phyloP scores from a whole-genome alignment of 2,329 filamentous ascomycete species.

The Sporothrix schenckii region DNA sequence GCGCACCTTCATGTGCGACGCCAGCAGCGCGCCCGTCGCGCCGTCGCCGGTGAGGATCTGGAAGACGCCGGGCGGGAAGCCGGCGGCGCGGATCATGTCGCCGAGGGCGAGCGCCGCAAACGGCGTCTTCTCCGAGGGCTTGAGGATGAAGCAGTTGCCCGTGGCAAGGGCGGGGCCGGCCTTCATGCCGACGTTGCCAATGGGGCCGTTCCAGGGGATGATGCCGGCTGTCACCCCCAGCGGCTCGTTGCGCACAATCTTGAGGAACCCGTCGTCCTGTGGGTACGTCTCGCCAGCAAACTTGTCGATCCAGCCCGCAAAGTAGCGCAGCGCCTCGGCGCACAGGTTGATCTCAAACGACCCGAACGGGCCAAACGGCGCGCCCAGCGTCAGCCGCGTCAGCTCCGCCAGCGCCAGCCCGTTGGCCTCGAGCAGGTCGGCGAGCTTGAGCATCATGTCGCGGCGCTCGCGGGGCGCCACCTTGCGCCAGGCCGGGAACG shows the following conservation, averaged over 20 bases:
- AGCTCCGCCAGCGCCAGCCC: slow-evolving; percentile 45
- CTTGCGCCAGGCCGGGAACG: slow-evolving; percentile 75
- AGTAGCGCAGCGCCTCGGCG: slow-evolving; percentile 58
- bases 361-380: slow-evolving; percentile 47
- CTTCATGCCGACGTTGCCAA: slow-evolving; percentile 46
- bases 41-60: slow-evolving; percentile 49
- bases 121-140: slow-evolving; percentile 50
- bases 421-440: slow-evolving; percentile 48
- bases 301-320: slow-evolving; percentile 48
- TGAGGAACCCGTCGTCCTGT: slow-evolving; percentile 52
- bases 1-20: slow-evolving; percentile 47
- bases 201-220: slow-evolving; percentile 47
- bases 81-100: slow-evolving; percentile 46
- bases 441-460: slow-evolving; percentile 50
- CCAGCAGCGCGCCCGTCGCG: slow-evolving; percentile 36
- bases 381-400: slow-evolving; percentile 46
- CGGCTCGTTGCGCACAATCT: slow-evolving; percentile 46
- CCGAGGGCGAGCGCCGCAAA: slow-evolving; percentile 45
- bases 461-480: slow-evolving; percentile 71
- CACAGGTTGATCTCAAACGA: slow-evolving; percentile 47
- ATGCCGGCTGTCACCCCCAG: slow-evolving; percentile 42
- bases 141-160: slow-evolving; percentile 50
- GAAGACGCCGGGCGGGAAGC: slow-evolving; percentile 51
- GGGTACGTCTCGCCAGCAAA: slow-evolving; percentile 46
- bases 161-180: slow-evolving; percentile 48